These are phyloP conservation scores for Aspergillus uvarum DNA, from an alignment of 2,329 filamentous ascomycete species.

Conservation along the genomic window DNA sequence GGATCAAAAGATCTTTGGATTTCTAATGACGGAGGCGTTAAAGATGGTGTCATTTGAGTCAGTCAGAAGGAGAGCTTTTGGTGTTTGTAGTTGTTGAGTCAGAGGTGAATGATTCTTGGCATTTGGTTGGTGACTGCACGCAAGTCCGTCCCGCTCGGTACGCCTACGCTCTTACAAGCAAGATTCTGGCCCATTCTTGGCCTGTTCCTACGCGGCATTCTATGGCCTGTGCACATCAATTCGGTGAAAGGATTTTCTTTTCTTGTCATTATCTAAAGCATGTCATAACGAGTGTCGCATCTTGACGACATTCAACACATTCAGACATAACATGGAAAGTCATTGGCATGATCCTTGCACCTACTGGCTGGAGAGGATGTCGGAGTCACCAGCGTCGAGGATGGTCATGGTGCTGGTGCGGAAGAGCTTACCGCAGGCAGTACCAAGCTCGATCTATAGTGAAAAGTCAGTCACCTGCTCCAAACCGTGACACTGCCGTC, in stretches of 20 bases:
- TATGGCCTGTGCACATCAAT: not conserved
- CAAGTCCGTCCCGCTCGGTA: not conserved
- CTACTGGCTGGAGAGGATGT: conserved; percentile 69
- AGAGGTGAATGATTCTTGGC: not conserved
- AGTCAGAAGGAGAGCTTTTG: not conserved
- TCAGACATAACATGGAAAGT: conserved; percentile 24
- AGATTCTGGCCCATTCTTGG: not conserved
- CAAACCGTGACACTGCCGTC: conserved; percentile 15
- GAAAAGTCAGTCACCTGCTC: conserved; percentile 55
- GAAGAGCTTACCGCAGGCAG: conserved; percentile 98
- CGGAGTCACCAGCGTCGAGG: conserved; percentile 95
- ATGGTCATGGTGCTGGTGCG: conserved; percentile 96
- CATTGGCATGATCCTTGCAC: conserved; percentile 15
- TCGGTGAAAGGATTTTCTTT: conserved; percentile 19
- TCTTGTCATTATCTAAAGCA: conserved; percentile 27
- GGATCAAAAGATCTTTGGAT: not conserved
- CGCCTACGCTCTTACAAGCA: not conserved
- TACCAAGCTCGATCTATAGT: conserved; percentile 91
- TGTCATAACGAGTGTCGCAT: conserved; percentile 11
- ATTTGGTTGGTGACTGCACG: not conserved
- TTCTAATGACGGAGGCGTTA: not conserved
- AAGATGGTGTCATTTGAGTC: not conserved
- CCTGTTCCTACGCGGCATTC: not conserved
- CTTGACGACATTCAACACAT: conserved; percentile 14
- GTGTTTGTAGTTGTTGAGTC: not conserved